Percentiles rank a stretch among this genome's conserved stretches.
phyloP scores from a whole-genome alignment of 2,329 filamentous ascomycete genomes.

The Hypocreales sp. region DNA sequence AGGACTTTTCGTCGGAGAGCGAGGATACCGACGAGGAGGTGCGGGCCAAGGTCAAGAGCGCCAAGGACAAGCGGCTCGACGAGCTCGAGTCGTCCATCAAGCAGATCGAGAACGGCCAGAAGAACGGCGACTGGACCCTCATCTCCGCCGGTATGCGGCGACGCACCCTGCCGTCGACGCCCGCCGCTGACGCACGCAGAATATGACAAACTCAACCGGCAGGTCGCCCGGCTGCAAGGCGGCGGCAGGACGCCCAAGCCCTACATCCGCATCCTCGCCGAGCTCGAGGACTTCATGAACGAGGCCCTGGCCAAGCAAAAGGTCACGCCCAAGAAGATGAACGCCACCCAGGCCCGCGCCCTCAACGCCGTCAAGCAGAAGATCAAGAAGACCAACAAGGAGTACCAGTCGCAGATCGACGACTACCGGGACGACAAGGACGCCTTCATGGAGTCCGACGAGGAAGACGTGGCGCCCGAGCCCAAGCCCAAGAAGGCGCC shows the following conservation, averaged over 20 bases:
- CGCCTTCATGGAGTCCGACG: slow-evolving; percentile 71
- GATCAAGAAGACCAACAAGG: slow-evolving; percentile 97
- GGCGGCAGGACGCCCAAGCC: slow-evolving; percentile 71
- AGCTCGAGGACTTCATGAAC: slow-evolving; percentile 87
- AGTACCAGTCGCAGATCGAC: slow-evolving; percentile 77
- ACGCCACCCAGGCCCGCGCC: slow-evolving; percentile 82
- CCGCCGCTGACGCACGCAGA: slow-evolving; percentile 34
- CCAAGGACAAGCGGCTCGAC: slow-evolving; percentile 92
- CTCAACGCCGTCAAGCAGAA: slow-evolving; percentile 96
- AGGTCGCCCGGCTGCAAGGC: slow-evolving; percentile 64
- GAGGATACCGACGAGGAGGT: slow-evolving; percentile 80
- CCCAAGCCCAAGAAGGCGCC: slow-evolving; percentile 25
- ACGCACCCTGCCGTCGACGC: neutral
- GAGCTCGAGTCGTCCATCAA: slow-evolving; percentile 84
- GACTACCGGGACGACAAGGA: slow-evolving; percentile 76
- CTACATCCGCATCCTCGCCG: slow-evolving; percentile 85
- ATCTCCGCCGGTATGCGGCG: slow-evolving; percentile 65
- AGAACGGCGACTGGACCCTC: slow-evolving; percentile 94
- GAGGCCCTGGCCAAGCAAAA: slow-evolving; percentile 94
- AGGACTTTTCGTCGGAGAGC: slow-evolving; percentile 54
- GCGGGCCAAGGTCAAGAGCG: slow-evolving; percentile 81
- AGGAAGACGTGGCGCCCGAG: slow-evolving; percentile 50
- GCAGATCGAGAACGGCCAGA: slow-evolving; percentile 89
- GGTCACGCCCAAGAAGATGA: slow-evolving; percentile 96
- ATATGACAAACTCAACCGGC: slow-evolving; percentile 86